Percentiles rank a stretch among this genome's conserved stretches.
phyloP scores from a whole-genome alignment of 2,329 filamentous ascomycete species.

The Exutisphaerella laricina region DNA sequence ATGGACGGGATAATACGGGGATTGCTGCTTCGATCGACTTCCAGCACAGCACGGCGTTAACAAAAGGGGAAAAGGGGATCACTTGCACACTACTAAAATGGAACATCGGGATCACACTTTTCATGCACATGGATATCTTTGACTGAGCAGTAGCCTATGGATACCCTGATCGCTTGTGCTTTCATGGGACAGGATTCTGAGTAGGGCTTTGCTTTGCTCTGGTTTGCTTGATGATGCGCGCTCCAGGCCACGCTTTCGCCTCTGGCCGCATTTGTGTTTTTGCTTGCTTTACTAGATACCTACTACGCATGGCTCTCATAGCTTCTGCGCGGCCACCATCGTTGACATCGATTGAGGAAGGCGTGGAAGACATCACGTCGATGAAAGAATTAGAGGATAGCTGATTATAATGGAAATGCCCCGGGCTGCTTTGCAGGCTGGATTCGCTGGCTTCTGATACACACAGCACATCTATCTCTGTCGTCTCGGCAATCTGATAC shows the following conservation, averaged over 20 bases:
- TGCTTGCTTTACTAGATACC: slow-evolving; percentile 8
- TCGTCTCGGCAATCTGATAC: no score
- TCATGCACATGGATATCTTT: slow-evolving; percentile 10
- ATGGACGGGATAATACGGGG: background rate
- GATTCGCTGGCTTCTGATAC: background rate
- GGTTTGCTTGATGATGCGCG: background rate
- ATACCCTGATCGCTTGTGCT: slow-evolving; percentile 3
- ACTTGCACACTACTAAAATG: slow-evolving; percentile 7
- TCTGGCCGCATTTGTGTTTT: background rate
- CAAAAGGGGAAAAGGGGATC: slow-evolving; percentile 8
- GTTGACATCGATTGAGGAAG: background rate
- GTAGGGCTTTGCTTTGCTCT: background rate
- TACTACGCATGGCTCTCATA: slow-evolving; percentile 1
- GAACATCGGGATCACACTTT: slow-evolving; percentile 5
- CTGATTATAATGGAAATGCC: slow-evolving; percentile 1
- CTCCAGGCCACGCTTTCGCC: background rate
- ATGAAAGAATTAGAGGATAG: background rate
- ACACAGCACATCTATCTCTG: no score
- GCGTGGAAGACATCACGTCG: background rate
- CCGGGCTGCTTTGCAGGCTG: slow-evolving; percentile 3
- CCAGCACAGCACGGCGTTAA: slow-evolving; percentile 9
- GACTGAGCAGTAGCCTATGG: slow-evolving; percentile 4
- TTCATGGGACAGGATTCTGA: slow-evolving; percentile 8
- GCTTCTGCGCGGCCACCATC: slow-evolving; percentile 4
- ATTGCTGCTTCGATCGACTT: slow-evolving; percentile 4